A percentile compares a stretch with the other conserved stretches of the same genome.
Evolutionary conservation across 202 grass and related monocot species (phyloP).

Genomic region (Zoysia matrella): DNA sequence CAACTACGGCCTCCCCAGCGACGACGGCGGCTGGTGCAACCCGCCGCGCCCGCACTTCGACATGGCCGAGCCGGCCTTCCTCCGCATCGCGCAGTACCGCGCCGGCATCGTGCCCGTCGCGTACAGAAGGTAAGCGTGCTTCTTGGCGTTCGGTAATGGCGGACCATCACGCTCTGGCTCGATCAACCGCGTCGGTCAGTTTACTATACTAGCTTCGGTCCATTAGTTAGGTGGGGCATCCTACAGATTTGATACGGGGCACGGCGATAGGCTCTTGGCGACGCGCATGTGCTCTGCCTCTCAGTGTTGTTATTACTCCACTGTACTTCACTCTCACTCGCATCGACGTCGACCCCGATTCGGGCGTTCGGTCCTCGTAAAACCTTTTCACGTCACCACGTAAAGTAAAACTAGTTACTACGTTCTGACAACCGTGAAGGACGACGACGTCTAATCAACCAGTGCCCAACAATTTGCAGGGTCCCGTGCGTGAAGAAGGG

Average conservation of each 20-base stretch:
- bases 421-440: too few species aligned
- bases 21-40: constrained; percentile 91
- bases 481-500: constrained; percentile 92
- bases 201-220: neutral
- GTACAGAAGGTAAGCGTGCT: constrained; percentile 51
- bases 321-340: neutral
- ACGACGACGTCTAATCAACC: too few species aligned
- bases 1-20: constrained; percentile 73
- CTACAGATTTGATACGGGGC: constrained; percentile 38
- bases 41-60: constrained; percentile 83
- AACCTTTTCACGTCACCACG: neutral
- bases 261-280: constrained; percentile 14
- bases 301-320: neutral
- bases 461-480: constrained; percentile 28
- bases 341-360: neutral
- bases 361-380: constrained; percentile 23
- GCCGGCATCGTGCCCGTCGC: too few species aligned
- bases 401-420: too few species aligned
- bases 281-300: constrained; percentile 33
- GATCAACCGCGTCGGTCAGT: constrained; percentile 12
- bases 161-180: neutral
- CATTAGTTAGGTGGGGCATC: constrained; percentile 33
- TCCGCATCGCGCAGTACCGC: too few species aligned
- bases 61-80: constrained; percentile 69
- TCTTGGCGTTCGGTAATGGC: neutral